Evolutionary conservation across 192 early-diverging fungal genomes (phyloP), one percentile per base, ranked within the genome.

Genomic region (Mortierella antarctica): DNA sequence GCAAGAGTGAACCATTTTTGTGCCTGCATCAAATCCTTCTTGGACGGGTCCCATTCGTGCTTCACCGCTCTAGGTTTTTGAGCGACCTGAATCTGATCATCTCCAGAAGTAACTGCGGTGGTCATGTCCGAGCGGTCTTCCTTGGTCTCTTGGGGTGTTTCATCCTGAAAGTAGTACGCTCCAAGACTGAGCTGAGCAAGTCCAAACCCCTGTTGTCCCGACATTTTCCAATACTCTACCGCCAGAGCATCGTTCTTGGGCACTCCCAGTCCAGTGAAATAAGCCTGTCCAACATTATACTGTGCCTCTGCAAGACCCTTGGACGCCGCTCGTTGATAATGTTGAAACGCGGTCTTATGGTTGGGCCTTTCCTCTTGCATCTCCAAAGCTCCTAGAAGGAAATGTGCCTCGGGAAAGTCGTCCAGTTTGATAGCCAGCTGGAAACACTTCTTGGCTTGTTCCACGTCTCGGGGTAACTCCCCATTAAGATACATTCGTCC

Each of bases 281-380:
- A 89, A 0, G 81, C 66, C 2, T 73, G 54, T 1, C 83, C 88
- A 0, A 89, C 79, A 57, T 89, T 89, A 53, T 89, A 89, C 42
- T 89, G 88, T 9, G 88, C 88, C 63, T 89, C 86, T 12, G 86
- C 65, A 52, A 89, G 42, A 5, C 85, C 88, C 66, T 82, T 89
- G 21, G 85, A 70, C 0, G 85, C 84, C 2, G 86, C 88, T 39
- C 78, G 80, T 72, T 84, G 86, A 59, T 79, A 86, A 67, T 86
- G 71, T n/a, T 86, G 77, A 51, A 89, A 89, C 1, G 84, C 84
- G 3, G 17, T 65, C 74, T 62, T 75, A 45, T 56, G 71, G 67
- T 66, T 86, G 49, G 45, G 70, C 55, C 45, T 62, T 21, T 48
- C 65, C 59, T 54, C 44, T 40, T 62, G 52, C 57, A 71, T 71